Percentiles rank a stretch among this genome's conserved stretches.
phyloP scores from a whole-genome alignment of 257 asterid genomes.

The Eucommia ulmoides region DNA sequence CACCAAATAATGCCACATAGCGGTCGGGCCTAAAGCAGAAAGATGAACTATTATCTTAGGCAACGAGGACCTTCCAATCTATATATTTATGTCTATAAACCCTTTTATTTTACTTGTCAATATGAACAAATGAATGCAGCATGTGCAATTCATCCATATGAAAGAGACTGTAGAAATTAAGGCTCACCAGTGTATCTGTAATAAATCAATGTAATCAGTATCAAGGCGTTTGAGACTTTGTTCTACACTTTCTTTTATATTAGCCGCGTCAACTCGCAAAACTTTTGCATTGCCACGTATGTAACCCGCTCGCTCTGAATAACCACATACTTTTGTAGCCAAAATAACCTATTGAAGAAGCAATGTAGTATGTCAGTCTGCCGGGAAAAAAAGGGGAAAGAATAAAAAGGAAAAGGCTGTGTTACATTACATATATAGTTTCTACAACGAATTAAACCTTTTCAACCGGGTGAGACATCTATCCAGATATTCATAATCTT shows the following conservation, averaged over 20 bases:
- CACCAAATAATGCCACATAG: conserved; percentile 74
- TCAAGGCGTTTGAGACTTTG: conserved; percentile 85
- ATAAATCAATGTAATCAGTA: conserved; percentile 88
- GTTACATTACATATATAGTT: too few species aligned
- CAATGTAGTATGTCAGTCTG: not conserved
- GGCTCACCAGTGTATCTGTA: conserved; percentile 89
- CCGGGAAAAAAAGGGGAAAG: too few species aligned
- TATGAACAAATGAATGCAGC: too few species aligned
- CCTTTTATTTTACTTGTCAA: too few species aligned
- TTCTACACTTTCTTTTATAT: conserved; percentile 83
- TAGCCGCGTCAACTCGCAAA: conserved; percentile 84
- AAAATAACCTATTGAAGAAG: conserved; percentile 45
- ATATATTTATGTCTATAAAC: too few species aligned
- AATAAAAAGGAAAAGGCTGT: too few species aligned
- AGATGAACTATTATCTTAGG: conserved; percentile 1
- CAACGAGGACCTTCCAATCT: too few species aligned
- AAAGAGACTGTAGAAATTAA: not conserved
- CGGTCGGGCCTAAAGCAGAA: conserved; percentile 77
- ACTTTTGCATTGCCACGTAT: conserved; percentile 51
- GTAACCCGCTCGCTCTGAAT: conserved; percentile 46
- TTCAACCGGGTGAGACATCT: too few species aligned
- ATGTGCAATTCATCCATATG: not conserved
- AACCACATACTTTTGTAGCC: conserved; percentile 94
- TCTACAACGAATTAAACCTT: too few species aligned
- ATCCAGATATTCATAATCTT: too few species aligned